Conservation (phyloP, 2,329 filamentous ascomycete species). For the Diplodia seriata region DNA sequence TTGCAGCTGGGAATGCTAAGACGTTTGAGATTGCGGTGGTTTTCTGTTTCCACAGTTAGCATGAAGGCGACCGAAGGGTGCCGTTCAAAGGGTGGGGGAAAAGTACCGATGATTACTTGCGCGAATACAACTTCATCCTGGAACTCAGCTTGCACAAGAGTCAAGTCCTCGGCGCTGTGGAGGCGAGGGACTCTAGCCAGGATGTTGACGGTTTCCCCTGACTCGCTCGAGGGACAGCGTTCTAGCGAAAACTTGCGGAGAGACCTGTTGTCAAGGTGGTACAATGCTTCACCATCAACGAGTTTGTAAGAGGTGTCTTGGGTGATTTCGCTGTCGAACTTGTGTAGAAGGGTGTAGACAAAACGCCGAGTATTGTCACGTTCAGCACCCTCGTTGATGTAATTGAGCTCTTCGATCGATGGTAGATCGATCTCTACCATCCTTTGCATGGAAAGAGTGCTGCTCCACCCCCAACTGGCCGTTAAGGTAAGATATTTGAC, state of each 20-base stretch:
- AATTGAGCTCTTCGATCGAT: conserved; percentile 12
- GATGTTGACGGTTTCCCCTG: conserved; percentile 2
- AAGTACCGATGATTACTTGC: conserved; percentile 15
- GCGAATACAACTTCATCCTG: conserved; percentile 6
- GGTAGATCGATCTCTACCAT: conserved; percentile 18
- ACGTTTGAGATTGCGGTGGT: conserved; percentile 7
- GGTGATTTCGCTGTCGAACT: background rate
- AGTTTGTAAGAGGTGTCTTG: background rate
- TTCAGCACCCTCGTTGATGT: conserved; percentile 23
- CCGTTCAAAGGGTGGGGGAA: too few relatives aligned
- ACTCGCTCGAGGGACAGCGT: conserved; percentile 4
- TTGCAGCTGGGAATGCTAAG: conserved; percentile 26
- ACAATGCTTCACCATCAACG: background rate
- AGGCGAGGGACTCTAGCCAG: conserved; percentile 9
- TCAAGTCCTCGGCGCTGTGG: conserved; percentile 17
- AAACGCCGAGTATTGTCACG: conserved; percentile 6
- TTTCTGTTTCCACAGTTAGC: background rate
- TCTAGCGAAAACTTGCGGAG: conserved; percentile 13
- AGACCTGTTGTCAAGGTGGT: conserved; percentile 1
- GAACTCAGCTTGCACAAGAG: conserved; percentile 7
- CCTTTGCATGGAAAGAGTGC: conserved; percentile 5
- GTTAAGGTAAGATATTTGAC: conserved; percentile 15
- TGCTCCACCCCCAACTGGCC: conserved; percentile 18
- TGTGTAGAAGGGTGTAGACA: conserved; percentile 11
- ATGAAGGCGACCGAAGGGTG: background rate